Evolutionary conservation across 2,329 filamentous ascomycete genomes (phyloP).

Genomic region (Diaporthe eres): DNA sequence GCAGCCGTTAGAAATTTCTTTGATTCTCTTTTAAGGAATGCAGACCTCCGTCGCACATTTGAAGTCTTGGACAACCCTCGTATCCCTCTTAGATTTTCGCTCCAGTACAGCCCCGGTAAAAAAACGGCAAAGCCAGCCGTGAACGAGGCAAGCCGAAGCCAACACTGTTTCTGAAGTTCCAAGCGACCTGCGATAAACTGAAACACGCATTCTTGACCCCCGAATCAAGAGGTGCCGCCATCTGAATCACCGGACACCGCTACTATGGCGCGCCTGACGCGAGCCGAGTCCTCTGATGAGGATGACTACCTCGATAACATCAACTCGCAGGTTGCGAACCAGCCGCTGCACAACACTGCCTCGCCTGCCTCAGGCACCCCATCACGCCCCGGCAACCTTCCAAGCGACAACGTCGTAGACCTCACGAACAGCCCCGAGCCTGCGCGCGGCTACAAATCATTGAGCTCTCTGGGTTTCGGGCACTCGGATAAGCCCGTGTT

Average conservation of each 20-base stretch:
- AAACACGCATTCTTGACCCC: not conserved
- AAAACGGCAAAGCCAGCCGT: not conserved
- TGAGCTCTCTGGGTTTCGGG: conserved; percentile 30
- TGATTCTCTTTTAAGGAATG: not conserved
- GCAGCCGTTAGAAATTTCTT: not conserved
- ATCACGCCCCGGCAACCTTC: conserved; percentile 53
- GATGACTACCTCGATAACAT: conserved; percentile 53
- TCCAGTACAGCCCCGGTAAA: not conserved
- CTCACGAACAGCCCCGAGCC: conserved; percentile 49
- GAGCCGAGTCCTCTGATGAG: conserved; percentile 53
- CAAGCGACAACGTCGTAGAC: conserved; percentile 50
- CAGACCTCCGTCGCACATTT: not conserved
- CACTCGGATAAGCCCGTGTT: conserved; percentile 51
- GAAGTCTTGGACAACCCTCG: not conserved
- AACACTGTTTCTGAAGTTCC: not conserved
- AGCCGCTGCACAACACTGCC: conserved; percentile 37
- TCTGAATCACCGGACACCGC: not conserved
- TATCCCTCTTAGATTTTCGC: not conserved
- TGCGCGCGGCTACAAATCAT: conserved; percentile 25
- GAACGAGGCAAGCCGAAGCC: not conserved
- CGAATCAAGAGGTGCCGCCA: no score
- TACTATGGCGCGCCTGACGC: conserved; percentile 47
- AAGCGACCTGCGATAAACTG: not conserved
- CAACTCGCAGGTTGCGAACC: conserved; percentile 50
- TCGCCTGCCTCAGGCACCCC: conserved; percentile 50